These are phyloP conservation scores for Backusella tuberculispora DNA, from an alignment of 192 early-diverging fungal genomes.

Conservation along the genomic window DNA sequence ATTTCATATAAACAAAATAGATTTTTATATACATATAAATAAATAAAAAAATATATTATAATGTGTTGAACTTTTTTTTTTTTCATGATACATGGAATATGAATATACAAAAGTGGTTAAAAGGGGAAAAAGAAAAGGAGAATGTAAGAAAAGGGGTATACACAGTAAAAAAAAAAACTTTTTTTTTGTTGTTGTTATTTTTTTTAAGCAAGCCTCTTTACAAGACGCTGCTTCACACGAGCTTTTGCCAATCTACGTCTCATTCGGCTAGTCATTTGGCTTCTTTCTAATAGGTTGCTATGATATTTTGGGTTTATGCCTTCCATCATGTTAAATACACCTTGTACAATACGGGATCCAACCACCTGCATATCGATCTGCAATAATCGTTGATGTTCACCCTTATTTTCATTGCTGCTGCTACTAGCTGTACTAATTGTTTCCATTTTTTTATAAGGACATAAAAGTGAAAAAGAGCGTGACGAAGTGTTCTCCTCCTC, in stretches of 20 bases:
- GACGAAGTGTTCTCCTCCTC: background rate
- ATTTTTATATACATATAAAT: background rate
- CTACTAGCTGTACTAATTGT: too few relatives aligned
- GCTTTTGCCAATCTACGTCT: conserved; percentile 14
- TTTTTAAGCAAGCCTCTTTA: conserved; percentile 6
- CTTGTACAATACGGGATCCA: conserved; percentile 57
- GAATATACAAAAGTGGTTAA: background rate
- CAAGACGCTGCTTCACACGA: conserved; percentile 5
- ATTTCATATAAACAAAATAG: background rate
- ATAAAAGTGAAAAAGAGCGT: conserved; percentile 37
- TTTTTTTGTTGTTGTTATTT: background rate
- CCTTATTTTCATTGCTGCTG: conserved; percentile 30
- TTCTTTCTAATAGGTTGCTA: background rate
- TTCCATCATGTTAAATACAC: conserved; percentile 19
- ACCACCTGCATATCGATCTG: conserved; percentile 76
- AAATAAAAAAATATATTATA: background rate
- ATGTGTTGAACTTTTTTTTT: background rate
- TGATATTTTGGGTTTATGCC: background rate
- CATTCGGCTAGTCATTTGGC: background rate
- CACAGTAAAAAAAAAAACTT: background rate
- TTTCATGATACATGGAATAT: background rate
- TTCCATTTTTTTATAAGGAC: conserved; percentile 16
- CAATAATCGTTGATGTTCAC: conserved; percentile 51
- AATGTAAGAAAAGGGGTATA: background rate
- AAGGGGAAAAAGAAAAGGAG: background rate